Conservation (phyloP, 306 rosid genomes). For the Sechiopsis laciniata region DNA sequence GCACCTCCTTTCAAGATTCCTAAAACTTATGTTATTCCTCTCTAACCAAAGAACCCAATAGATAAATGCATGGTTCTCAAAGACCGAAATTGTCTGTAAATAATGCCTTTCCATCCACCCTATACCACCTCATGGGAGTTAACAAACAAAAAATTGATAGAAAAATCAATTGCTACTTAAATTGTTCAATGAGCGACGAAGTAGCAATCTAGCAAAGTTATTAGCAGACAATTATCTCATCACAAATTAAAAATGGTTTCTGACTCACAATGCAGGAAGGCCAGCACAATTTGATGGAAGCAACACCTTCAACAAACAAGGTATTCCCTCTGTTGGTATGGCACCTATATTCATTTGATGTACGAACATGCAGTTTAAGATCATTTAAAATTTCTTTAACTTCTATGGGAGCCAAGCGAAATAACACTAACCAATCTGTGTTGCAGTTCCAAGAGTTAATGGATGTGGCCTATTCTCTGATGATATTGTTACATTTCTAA, state of each 20-base stretch:
- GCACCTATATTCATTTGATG: conserved; percentile 49
- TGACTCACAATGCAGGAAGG: conserved; percentile 68
- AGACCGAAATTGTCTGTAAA: neutral
- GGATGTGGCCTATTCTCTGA: conserved; percentile 68
- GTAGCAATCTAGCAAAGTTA: neutral
- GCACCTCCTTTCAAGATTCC: neutral
- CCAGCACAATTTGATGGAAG: conserved; percentile 79
- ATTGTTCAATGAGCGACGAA: neutral
- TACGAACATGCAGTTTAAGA: conserved; percentile 4
- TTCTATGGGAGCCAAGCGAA: conserved; percentile 17
- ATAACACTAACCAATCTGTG: conserved; percentile 78
- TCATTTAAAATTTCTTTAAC: neutral
- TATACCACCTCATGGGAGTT: neutral
- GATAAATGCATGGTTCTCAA: neutral
- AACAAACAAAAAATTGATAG: neutral
- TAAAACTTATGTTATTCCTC: neutral
- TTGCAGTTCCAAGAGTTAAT: conserved; percentile 73
- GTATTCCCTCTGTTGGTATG: conserved; percentile 90
- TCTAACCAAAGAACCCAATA: neutral
- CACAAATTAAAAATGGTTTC: neutral
- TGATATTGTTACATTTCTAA: conserved; percentile 67
- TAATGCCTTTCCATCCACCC: neutral
- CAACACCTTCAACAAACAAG: conserved; percentile 82
- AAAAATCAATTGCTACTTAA: neutral
- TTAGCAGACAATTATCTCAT: neutral